Evolutionary conservation across 345 rosid species (phyloP), one percentile per base, ranked within the genome.

Genomic region (Populus nigra): DNA sequence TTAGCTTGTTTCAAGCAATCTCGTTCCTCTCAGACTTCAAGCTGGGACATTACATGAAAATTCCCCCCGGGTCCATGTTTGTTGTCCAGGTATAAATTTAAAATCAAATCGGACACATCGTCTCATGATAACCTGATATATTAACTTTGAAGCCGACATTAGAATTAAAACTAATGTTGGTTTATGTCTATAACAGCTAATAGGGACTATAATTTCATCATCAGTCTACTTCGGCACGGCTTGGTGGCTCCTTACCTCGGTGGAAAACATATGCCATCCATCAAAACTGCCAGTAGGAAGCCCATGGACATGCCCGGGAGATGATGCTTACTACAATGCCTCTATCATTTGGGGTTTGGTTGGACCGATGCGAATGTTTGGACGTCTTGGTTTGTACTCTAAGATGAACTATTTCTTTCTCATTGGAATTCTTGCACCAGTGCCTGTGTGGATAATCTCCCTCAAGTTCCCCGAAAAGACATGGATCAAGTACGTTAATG

Each of bases 341-440:
- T 90, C 91, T 63, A 71, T 88, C 82, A 87, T 90, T 16, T 90
- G 93, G 93, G 93, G 90, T 2, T 79, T 87, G 27, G 89, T 88
- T 0, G 93, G 89, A 8, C 89, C 89, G 7, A 77, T 79, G 16
- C 53, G 88, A 59, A 83, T 90, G 88, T 88, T 87, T 47, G 88
- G 88, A 13, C 75, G 70, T 39, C 80, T 83, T 0, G 91, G 89
- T 22, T 49, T 83, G 18, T 88, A 88, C 63, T 72, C 83, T 13
- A 69, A 83, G 57, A 82, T 87, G 85, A 90, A 88, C 85, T 90
- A 82, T 47, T 90, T 86, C 88, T 89, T 90, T 69, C 82, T 90
- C 18, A n/a, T 87, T 0, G 90, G 93, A 20, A 20, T 87, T 0
- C 82, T 86, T 1, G 88, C 87, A 12, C 90, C 90, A 1, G 45